Evolutionary conservation across 345 rosid species (phyloP).

Genomic region (Passiflora organensis): DNA sequence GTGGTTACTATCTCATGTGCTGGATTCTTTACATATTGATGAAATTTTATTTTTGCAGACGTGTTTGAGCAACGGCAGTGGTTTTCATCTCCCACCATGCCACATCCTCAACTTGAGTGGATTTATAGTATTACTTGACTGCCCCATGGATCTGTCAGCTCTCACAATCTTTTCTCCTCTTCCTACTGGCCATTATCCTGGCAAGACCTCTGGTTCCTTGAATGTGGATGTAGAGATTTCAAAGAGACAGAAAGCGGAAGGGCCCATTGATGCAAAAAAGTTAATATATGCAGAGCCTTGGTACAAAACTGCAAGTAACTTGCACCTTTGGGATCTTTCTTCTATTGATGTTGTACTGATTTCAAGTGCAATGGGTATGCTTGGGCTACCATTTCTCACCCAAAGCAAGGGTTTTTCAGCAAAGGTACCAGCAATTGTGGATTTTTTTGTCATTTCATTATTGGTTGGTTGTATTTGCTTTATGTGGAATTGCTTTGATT

Average conservation of each 20-base stretch:
- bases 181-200: slow-evolving; percentile 20
- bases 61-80: slow-evolving; percentile 69
- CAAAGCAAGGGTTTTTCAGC: slow-evolving; percentile 57
- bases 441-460: background rate
- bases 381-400: slow-evolving; percentile 79
- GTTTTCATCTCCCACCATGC: slow-evolving; percentile 63
- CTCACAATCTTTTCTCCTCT: slow-evolving; percentile 59
- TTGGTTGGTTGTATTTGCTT: background rate
- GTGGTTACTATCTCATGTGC: background rate
- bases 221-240: slow-evolving; percentile 20
- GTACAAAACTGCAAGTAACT: slow-evolving; percentile 63
- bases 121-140: slow-evolving; percentile 66
- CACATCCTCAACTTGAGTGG: slow-evolving; percentile 56
- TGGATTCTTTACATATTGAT: background rate
- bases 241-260: slow-evolving; percentile 41
- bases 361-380: slow-evolving; percentile 73
- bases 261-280: slow-evolving; percentile 34
- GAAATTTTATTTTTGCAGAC: slow-evolving; percentile 41
- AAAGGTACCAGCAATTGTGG: slow-evolving; percentile 40
- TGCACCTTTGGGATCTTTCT: slow-evolving; percentile 78
- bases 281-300: slow-evolving; percentile 66
- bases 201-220: slow-evolving; percentile 21
- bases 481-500: slow-evolving; percentile 1
- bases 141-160: slow-evolving; percentile 75
- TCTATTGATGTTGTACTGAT: slow-evolving; percentile 71